Percentiles rank a stretch among this genome's conserved stretches.
These are phyloP conservation scores for Globisporangium camurandrum DNA, from an alignment of 352 stramenopile species.

Conservation along the genomic window DNA sequence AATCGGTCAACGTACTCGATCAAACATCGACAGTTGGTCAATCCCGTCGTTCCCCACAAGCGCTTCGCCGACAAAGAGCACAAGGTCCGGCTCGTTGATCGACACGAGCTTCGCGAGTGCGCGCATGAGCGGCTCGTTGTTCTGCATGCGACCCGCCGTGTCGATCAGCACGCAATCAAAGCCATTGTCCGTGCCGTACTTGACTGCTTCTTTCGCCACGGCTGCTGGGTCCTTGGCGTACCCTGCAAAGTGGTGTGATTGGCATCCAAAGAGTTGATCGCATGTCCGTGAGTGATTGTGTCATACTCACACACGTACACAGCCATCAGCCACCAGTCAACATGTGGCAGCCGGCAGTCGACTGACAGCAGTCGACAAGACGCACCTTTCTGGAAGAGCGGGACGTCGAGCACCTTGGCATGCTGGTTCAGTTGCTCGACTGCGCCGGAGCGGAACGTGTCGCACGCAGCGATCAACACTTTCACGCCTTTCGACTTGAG, in stretches of 20 bases:
- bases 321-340: too few species aligned
- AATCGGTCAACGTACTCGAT: slow-evolving; percentile 47
- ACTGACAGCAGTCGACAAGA: neutral
- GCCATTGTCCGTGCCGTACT: slow-evolving; percentile 90
- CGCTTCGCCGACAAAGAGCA: slow-evolving; percentile 98
- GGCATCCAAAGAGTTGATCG: too few species aligned
- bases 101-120: slow-evolving; percentile 95
- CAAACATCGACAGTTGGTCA: slow-evolving; percentile 96
- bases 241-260: slow-evolving; percentile 41
- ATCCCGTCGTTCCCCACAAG: slow-evolving; percentile 98
- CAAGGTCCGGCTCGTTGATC: slow-evolving; percentile 95
- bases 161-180: slow-evolving; percentile 98
- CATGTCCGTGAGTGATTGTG: neutral
- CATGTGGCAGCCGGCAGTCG: neutral
- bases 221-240: slow-evolving; percentile 96
- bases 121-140: slow-evolving; percentile 99
- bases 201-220: slow-evolving; percentile 94
- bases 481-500: slow-evolving; percentile 96
- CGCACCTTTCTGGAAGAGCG: slow-evolving; percentile 90
- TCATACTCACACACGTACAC: neutral
- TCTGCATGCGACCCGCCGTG: slow-evolving; percentile 98
- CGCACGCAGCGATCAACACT: slow-evolving; percentile 95
- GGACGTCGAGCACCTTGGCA: slow-evolving; percentile 93
- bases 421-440: slow-evolving; percentile 98
- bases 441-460: slow-evolving; percentile 98